Percentiles rank a stretch among this genome's conserved stretches.
These are phyloP conservation scores for Clathrus columnatus DNA, from an alignment of 768 basidiomycete species.

Conservation along the genomic window DNA sequence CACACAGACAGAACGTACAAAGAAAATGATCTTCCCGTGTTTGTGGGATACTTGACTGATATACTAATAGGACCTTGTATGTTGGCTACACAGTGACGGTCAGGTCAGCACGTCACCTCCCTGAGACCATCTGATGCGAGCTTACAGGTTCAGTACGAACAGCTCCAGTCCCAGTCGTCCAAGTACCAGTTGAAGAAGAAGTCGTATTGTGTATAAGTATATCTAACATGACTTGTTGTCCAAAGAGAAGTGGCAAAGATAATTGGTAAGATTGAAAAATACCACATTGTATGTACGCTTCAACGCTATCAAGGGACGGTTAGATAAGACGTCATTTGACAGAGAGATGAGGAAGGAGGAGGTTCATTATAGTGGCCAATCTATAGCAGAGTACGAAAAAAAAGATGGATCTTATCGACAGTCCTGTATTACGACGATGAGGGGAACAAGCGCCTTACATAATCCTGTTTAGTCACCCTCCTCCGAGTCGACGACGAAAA, in stretches of 20 bases:
- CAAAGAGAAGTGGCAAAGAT: background rate
- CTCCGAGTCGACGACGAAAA: no score
- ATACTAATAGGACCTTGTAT: conserved; percentile 77
- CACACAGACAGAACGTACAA: conserved; percentile 52
- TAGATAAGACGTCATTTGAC: no score
- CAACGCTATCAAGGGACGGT: no score
- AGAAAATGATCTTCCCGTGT: conserved; percentile 80
- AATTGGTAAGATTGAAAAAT: no score
- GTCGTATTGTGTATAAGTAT: conserved; percentile 53
- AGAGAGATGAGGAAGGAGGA: no score
- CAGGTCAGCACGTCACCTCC: background rate
- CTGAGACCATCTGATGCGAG: conserved; percentile 17
- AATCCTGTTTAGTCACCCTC: background rate
- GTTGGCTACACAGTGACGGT: conserved; percentile 38
- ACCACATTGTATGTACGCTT: no score
- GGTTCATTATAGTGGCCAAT: no score
- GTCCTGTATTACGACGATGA: no score
- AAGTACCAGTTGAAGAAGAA: conserved; percentile 66
- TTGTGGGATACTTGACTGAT: conserved; percentile 76
- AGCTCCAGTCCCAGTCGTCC: conserved; percentile 69
- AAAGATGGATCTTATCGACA: no score
- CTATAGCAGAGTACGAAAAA: no score
- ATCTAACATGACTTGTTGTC: conserved; percentile 12
- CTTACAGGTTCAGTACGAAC: conserved; percentile 80
- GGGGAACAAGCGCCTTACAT: background rate